Conservation (phyloP, 352 stramenopile genomes). For the Pythium myriotylum region DNA sequence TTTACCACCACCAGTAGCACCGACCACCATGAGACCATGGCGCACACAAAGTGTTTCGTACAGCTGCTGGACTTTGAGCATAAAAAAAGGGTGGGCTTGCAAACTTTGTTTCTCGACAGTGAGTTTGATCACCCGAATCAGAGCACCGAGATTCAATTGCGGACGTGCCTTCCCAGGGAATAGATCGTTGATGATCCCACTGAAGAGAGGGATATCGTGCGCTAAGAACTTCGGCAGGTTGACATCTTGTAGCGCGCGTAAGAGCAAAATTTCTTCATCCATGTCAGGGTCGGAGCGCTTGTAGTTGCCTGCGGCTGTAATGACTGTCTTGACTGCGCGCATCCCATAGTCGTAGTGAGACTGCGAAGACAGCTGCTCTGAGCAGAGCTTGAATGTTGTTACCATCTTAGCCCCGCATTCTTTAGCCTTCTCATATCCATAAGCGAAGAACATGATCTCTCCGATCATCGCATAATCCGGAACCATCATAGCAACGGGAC, state of each 20-base stretch:
- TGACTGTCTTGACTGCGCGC: slow-evolving; percentile 95
- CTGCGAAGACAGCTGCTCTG: slow-evolving; percentile 93
- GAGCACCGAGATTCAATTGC: slow-evolving; percentile 89
- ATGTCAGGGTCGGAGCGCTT: slow-evolving; percentile 93
- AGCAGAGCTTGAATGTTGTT: slow-evolving; percentile 95
- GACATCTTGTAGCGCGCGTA: slow-evolving; percentile 93
- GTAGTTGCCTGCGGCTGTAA: slow-evolving; percentile 94
- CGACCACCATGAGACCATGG: slow-evolving; percentile 95
- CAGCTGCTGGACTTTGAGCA: slow-evolving; percentile 93
- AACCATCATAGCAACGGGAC: slow-evolving; percentile 97
- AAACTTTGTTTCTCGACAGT: slow-evolving; percentile 83
- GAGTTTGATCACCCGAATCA: slow-evolving; percentile 88
- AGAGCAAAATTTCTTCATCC: slow-evolving; percentile 92
- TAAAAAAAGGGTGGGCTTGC: slow-evolving; percentile 90
- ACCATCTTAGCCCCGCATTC: slow-evolving; percentile 96
- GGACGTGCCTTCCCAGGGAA: slow-evolving; percentile 91
- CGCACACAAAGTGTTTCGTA: slow-evolving; percentile 95
- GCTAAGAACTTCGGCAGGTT: slow-evolving; percentile 96
- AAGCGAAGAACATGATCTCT: slow-evolving; percentile 97
- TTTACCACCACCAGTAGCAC: slow-evolving; percentile 93
- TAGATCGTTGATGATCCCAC: slow-evolving; percentile 93
- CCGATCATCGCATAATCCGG: slow-evolving; percentile 95
- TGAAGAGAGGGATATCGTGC: slow-evolving; percentile 94
- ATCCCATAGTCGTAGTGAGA: slow-evolving; percentile 98
- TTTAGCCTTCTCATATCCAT: slow-evolving; percentile 93